Percentiles rank a stretch among this genome's conserved stretches.
Evolutionary conservation across 768 basidiomycete genomes (phyloP).

Genomic region (Auriculariales sp.): DNA sequence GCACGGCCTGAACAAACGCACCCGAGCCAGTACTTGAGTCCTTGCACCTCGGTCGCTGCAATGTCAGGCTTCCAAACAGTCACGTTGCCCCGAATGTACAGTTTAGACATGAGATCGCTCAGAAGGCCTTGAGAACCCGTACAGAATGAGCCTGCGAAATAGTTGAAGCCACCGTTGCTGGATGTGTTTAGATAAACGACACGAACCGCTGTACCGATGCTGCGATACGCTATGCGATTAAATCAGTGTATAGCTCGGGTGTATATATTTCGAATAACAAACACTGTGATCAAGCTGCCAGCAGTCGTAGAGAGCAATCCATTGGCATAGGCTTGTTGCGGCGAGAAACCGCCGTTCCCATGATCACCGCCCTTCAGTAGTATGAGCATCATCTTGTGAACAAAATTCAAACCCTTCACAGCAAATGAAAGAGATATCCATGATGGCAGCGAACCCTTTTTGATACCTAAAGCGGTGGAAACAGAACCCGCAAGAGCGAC

Average conservation of each 20-base stretch:
- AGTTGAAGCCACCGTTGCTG: neutral
- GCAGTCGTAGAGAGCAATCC: conserved; percentile 34
- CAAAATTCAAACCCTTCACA: neutral
- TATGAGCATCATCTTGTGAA: neutral
- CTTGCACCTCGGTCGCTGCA: conserved; percentile 26
- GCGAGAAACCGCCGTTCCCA: conserved; percentile 29
- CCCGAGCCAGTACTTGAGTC: conserved; percentile 17
- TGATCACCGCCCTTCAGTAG: neutral
- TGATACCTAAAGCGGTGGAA: neutral
- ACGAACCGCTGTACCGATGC: conserved; percentile 27
- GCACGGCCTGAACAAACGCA: conserved; percentile 21
- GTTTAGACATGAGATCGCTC: conserved; percentile 53
- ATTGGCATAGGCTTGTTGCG: conserved; percentile 38
- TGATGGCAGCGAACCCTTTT: neutral
- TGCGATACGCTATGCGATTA: conserved; percentile 32
- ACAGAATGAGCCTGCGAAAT: conserved; percentile 35
- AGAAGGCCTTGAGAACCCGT: conserved; percentile 36
- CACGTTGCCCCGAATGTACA: conserved; percentile 41
- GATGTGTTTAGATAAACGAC: neutral
- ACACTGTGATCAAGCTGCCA: conserved; percentile 41
- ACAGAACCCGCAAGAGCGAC: neutral
- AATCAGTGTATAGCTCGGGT: neutral
- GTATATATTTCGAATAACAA: conserved; percentile 10
- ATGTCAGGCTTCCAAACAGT: conserved; percentile 39
- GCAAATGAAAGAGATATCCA: neutral